Base-by-base conservation (phyloP, 179 eudicot species). In the Silene noctiflora region DNA sequence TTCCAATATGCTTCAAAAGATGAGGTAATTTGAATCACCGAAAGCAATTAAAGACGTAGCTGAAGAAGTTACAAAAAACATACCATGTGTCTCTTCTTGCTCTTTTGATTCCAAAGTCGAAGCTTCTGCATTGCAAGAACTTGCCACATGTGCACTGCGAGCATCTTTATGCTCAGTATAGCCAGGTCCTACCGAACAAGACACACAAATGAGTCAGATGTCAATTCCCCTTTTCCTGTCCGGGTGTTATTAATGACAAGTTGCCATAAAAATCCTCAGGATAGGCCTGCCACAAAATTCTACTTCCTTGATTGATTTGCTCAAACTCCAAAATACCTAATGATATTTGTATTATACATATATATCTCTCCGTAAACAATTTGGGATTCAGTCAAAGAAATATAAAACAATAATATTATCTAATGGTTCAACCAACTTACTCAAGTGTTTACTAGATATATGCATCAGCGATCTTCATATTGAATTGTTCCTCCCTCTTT, bases 51-150 rank as follows among this genome's bases (percentile, higher is more conserved):
- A 46, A 42, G 4, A 19, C 14, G 11, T 21, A 11, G 4, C 58
- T 13, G 27, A 27, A 53, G 17, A 16, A 56, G 60, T 12, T 6
- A 29, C 39, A 60, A 63, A 22, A 16, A n/a, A 25, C 61, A 63
- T 75, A 75, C 62, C 59, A 29, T 20, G 70, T 3, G 60, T 14
- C 17, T 61, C 42, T 60, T 46, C 71, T 48, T 75, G 39, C 44
- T 75, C 62, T 25, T 22, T 66, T 27, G 62, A 63, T 25, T 46
- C 71, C 59, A 46, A 25, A 48, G 70, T 33, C 48, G 70, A 27
- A 4, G 1, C n/a, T 64, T 33, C 71, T 63, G 70, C 71, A 46
- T 25, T 29, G 22, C 0, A n/a, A 64, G 24, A 39, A 35, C 22
- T 42, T 17, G 63, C 77, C 4, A 16, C 46, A 21, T 61, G 65